phyloP scores from a whole-genome alignment of 305 asterid species.

The Fraxinus greggii region DNA sequence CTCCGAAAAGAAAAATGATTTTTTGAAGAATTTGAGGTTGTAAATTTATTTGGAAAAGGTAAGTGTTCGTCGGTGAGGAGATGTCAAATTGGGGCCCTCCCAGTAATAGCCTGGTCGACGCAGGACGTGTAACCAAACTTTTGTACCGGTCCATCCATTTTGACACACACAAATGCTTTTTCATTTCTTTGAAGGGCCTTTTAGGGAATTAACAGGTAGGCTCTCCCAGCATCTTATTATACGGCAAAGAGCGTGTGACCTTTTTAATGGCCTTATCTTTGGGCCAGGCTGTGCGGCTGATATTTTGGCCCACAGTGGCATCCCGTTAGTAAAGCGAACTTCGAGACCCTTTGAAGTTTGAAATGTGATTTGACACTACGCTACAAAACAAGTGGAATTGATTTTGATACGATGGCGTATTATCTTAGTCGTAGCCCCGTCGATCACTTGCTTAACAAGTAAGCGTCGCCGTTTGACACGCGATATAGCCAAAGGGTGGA shows the following conservation, averaged over 20 bases:
- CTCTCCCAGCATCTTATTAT: background rate
- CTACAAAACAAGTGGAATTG: background rate
- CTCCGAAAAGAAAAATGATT: background rate
- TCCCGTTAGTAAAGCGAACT: background rate
- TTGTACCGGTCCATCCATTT: background rate
- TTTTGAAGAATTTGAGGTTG: background rate
- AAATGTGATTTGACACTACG: background rate
- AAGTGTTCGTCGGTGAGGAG: background rate
- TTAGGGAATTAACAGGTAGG: background rate
- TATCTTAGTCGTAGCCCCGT: background rate
- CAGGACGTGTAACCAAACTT: too few relatives aligned
- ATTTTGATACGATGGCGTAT: background rate
- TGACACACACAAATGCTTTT: background rate
- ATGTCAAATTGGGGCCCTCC: too few relatives aligned
- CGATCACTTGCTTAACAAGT: slow-evolving; percentile 3
- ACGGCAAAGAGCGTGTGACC: background rate
- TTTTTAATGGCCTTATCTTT: background rate
- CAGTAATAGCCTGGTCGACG: too few relatives aligned
- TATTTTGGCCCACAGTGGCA: background rate
- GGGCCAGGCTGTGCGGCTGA: background rate
- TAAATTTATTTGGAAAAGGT: background rate
- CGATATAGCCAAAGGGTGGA: slow-evolving; percentile 15
- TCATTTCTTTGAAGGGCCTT: background rate
- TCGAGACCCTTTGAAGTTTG: background rate
- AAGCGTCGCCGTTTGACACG: slow-evolving; percentile 19